Base-by-base conservation (phyloP, 2,329 filamentous ascomycete genomes). In the Ophiocordyceps polyrhachis-furcata region DNA sequence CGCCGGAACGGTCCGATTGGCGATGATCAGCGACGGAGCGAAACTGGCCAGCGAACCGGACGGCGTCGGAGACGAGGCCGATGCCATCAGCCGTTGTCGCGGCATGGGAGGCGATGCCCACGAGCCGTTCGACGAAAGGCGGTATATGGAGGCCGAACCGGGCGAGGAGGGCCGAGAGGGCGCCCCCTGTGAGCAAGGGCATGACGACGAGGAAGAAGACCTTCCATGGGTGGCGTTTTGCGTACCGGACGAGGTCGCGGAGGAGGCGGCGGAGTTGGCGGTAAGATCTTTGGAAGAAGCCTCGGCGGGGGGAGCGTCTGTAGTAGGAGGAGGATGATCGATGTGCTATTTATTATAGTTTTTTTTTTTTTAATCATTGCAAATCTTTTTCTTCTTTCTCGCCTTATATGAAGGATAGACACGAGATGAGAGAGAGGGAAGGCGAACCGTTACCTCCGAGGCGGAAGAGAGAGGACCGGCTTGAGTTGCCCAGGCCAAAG, bases 141-240 rank as follows among this genome's bases (percentile, higher is more conserved):
- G 88, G 88, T 50, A 94, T 62, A 49, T 80, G 72, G 48, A 96
- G 68, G 20, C 88, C 88, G 60, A 95, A 83, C 57, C 79, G 77
- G 35, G 76, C 74, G 41, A 94, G 72, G 41, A 95, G 67, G 42
- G 81, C 83, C 9, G 79, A 79, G 51, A 95, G 64, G 25, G 84
- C 81, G 29, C 89, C 89, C 44, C 85, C 85, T 1, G 81, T 87
- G 55, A 95, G 67, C 47, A 96, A 71, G 11, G 89, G 89, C 73
- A 95, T 77, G 55, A 95, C 73, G 49, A 94, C 81, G 49, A 87
- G 74, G 68, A 84, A 70, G 67, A 95, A 83, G 42, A 93, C 83
- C 65, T 93, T 93, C 57, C 86, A 65, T 0, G 88, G 89, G 64
- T 95, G 81, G 35, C 77, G 73, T 58, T 84, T 81, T 55, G 84